Percentiles rank a stretch among this genome's conserved stretches.
Evolutionary conservation across 176 grass and related monocot genomes (phyloP).

Genomic region (Eleusine coracana): DNA sequence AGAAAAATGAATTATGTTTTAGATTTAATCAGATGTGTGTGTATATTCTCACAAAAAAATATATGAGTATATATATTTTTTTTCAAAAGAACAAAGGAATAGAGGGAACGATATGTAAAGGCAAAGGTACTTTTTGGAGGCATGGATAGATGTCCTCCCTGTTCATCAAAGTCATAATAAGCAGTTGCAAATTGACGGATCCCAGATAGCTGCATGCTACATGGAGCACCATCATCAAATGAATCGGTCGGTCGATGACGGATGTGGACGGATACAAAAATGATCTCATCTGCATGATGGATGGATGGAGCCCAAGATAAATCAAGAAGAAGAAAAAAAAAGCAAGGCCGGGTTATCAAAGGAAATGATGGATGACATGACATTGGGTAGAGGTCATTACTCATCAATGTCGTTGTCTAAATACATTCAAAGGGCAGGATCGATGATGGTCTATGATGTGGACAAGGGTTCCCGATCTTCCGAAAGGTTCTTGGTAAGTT

Average conservation of each 20-base stretch:
- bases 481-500: no score
- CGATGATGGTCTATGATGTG: background rate
- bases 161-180: background rate
- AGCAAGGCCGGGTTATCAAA: background rate
- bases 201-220: background rate
- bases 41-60: background rate
- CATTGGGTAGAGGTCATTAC: background rate
- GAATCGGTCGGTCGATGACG: background rate
- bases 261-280: background rate
- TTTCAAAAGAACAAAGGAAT: background rate
- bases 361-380: background rate
- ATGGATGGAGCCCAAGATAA: background rate
- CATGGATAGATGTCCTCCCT: background rate
- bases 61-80: no score
- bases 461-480: no score
- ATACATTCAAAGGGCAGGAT: background rate
- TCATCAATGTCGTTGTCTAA: background rate
- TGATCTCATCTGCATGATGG: background rate
- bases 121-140: background rate
- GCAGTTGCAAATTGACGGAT: background rate
- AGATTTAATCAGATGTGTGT: background rate
- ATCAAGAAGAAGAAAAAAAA: background rate
- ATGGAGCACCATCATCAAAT: conserved; percentile 1
- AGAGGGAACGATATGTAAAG: background rate
- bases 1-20: background rate